These are phyloP conservation scores for Tricholoma sp. DNA, from an alignment of 768 basidiomycete genomes.

Conservation along the genomic window DNA sequence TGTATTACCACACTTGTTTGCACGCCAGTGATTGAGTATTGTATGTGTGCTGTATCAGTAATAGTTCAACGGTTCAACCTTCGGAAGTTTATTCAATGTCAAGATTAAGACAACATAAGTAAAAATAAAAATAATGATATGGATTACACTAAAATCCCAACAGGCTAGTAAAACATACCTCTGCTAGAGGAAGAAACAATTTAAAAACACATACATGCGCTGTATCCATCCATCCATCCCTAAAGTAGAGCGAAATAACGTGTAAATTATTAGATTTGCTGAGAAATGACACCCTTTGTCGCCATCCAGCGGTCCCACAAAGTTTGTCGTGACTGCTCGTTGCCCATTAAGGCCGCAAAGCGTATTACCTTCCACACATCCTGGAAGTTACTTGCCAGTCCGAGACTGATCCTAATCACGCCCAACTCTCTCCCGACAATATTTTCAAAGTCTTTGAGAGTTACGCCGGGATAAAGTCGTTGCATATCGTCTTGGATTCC, in stretches of 20 bases:
- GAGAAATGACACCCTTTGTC: slow-evolving; percentile 14
- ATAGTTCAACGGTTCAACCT: background rate
- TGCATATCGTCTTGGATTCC: slow-evolving; percentile 64
- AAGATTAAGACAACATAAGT: background rate
- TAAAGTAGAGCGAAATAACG: background rate
- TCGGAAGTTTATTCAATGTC: background rate
- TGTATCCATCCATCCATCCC: slow-evolving; percentile 11
- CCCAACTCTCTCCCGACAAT: slow-evolving; percentile 64
- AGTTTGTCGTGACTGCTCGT: slow-evolving; percentile 27
- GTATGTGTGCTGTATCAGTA: background rate
- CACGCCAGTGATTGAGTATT: background rate
- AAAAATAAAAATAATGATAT: slow-evolving; percentile 2
- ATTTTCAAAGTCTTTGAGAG: slow-evolving; percentile 55
- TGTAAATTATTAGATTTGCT: slow-evolving; percentile 16
- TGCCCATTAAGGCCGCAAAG: slow-evolving; percentile 42
- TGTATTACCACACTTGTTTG: too few species aligned
- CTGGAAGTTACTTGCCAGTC: slow-evolving; percentile 72
- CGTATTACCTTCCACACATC: slow-evolving; percentile 60
- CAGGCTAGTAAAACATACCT: slow-evolving; percentile 9
- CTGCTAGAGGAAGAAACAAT: slow-evolving; percentile 5
- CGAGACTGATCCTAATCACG: slow-evolving; percentile 72
- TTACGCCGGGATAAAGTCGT: slow-evolving; percentile 51
- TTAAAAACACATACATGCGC: background rate
- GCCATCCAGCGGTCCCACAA: slow-evolving; percentile 39
- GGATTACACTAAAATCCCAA: slow-evolving; percentile 15